Evolutionary conservation across 495 filamentous ascomycete species (phyloP), one percentile per base, ranked within the genome.

Genomic region (Neurospora discreta): DNA sequence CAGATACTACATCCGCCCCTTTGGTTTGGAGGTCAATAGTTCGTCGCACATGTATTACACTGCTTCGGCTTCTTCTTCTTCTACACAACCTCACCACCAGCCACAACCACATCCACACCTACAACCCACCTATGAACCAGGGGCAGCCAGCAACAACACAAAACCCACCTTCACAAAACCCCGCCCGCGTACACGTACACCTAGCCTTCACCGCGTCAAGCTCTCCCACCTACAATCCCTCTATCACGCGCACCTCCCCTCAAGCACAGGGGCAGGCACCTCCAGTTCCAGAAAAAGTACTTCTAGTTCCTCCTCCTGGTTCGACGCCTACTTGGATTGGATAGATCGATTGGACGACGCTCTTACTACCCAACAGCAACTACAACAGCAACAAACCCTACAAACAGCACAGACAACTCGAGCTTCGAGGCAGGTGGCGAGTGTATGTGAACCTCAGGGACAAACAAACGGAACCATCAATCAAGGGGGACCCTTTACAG

Each of bases 261-360:
- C n/a, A n/a, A n/a, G n/a, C n/a, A n/a, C n/a, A n/a, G n/a, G n/a
- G n/a, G n/a, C n/a, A n/a, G n/a, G n/a, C n/a, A n/a, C n/a, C n/a
- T n/a, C n/a, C n/a, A n/a, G n/a, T n/a, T n/a, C n/a, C n/a, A n/a
- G n/a, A n/a, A n/a, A n/a, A n/a, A 23, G 3, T 3, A 38, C 6
- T 38, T 20, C 46, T 6, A 58, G 11, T 9, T 58, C 46, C 13
- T 26, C 15, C 26, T 58, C 46, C 8, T 75, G 74, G 74, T 72
- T 74, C 20, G 70, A 75, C 10, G 46, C 70, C 0, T 75, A 71
- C 10, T 44, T 74, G 5, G 74, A 74, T 41, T 75, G 74, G 74
- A 69, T 58, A 4, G 72, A 73, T 40, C 67, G 74, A 0, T 13
- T 68, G 2, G 70, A 75, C 3, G 68, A 58, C 8, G 69, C 69